Conservation (phyloP, 176 grass and related monocot species). For the Carex pumila region DNA sequence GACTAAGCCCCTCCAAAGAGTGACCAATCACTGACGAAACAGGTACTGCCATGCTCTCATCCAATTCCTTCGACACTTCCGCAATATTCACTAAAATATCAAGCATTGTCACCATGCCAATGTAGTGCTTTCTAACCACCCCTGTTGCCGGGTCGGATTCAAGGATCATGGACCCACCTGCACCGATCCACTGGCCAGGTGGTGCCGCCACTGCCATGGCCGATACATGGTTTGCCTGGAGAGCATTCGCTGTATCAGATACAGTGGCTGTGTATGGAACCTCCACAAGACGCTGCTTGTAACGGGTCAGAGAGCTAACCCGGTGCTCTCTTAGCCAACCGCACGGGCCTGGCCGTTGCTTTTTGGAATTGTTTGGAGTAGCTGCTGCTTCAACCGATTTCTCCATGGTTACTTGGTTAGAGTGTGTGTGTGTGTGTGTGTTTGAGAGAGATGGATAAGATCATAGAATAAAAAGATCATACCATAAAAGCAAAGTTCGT, state of each 20-base stretch:
- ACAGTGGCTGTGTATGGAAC: conserved; percentile 76
- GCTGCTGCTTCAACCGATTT: background rate
- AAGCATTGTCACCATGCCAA: conserved; percentile 90
- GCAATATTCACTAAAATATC: conserved; percentile 71
- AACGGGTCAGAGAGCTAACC: conserved; percentile 40
- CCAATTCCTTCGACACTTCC: conserved; percentile 28
- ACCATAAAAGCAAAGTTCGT: no score
- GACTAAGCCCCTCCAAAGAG: conserved; percentile 64
- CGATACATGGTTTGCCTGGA: conserved; percentile 45
- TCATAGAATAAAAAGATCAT: background rate
- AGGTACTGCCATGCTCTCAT: conserved; percentile 45
- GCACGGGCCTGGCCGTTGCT: conserved; percentile 36
- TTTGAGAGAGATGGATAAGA: background rate
- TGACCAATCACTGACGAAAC: conserved; percentile 78
- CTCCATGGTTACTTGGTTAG: background rate
- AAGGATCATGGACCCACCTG: conserved; percentile 77
- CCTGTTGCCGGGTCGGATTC: conserved; percentile 79
- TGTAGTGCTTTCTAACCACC: conserved; percentile 85
- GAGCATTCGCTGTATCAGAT: conserved; percentile 58
- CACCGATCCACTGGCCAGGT: conserved; percentile 80
- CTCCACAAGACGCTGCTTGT: conserved; percentile 76
- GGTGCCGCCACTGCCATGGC: conserved; percentile 62
- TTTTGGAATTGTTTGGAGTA: conserved; percentile 36
- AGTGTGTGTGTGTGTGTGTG: background rate
- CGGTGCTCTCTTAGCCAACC: conserved; percentile 55